These are phyloP conservation scores for Xylaria grammica DNA, from an alignment of 495 filamentous ascomycete genomes.

Conservation along the genomic window DNA sequence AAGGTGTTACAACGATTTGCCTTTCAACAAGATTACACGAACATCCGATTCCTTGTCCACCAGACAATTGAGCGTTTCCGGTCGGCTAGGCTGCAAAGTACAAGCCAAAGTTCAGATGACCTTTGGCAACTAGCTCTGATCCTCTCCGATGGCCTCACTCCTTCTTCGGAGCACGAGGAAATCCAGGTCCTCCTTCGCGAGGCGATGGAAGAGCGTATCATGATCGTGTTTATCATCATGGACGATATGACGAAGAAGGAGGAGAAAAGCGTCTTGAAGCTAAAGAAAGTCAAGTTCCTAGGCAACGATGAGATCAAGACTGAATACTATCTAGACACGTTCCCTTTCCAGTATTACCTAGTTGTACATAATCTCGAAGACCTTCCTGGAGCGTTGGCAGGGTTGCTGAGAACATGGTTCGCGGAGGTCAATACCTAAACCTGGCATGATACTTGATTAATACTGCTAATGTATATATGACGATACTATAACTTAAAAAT, in stretches of 20 bases:
- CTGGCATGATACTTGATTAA: neutral
- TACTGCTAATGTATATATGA: neutral
- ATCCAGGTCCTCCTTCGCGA: constrained; percentile 81
- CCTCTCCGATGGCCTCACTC: constrained; percentile 90
- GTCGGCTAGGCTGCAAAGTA: constrained; percentile 67
- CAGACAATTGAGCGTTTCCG: constrained; percentile 82
- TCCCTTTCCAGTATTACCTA: constrained; percentile 95
- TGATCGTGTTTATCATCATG: constrained; percentile 97
- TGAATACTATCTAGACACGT: constrained; percentile 88
- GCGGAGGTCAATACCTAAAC: constrained; percentile 71
- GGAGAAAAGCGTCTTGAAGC: constrained; percentile 47
- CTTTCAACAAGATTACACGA: constrained; percentile 82
- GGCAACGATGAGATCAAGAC: constrained; percentile 61
- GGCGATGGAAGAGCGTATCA: constrained; percentile 90
- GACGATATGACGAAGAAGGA: constrained; percentile 67
- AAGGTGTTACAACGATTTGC: constrained; percentile 82
- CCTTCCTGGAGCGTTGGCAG: constrained; percentile 84
- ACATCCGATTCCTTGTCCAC: constrained; percentile 78
- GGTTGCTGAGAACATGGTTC: constrained; percentile 94
- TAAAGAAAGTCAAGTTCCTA: constrained; percentile 40
- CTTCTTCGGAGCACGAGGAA: constrained; percentile 74
- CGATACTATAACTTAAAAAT: neutral
- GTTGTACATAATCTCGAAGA: constrained; percentile 91
- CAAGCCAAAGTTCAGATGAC: constrained; percentile 66
- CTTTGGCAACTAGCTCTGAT: constrained; percentile 97